Evolutionary conservation across 2,329 filamentous ascomycete species (phyloP), one percentile per base, ranked within the genome.

Genomic region (Mollisiaceae sp.): DNA sequence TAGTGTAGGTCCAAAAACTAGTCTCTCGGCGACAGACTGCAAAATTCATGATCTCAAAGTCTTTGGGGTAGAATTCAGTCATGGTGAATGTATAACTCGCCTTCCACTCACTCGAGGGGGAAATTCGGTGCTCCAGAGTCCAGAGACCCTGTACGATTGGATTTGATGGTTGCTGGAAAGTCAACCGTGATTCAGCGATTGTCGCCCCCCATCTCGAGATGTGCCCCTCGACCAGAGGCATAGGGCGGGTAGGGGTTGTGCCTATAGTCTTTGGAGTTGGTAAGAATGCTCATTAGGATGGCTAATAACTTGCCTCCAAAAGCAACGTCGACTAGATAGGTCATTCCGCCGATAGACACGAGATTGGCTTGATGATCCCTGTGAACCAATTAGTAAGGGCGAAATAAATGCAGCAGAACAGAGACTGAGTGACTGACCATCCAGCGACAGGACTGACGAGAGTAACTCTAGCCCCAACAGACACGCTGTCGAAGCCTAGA

Each of bases 361-460:
- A 90, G 84, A 69, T 85, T 83, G 50, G 89, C 79, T 75, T 89
- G 83, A 73, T 90, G 87, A n/a, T 80, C 78, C 77, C 79, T 80
- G 27, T 18, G 35, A n/a, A 20, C 8, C 1, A 15, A 20, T 54
- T 47, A 63, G 54, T 20, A 59, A 41, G 6, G 22, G 27, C n/a
- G 14, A 41, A 45, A 20, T 38, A 20, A 9, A 9, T 22, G 11
- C 12, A 11, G 20, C 50, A 27, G 20, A 14, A 56, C 39, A 41
- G 32, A 39, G 63, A 39, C 2, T 12, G 15, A 9, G 38, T 14
- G 15, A 71, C 75, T 66, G 39, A 79, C 86, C 85, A 83, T 27
- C 83, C 80, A 0, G 76, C 73, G 73, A 80, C 88, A 18, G 78
- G 77, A 20, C 24, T 45, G 32, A 55, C 35, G 32, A 41, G 59